Evolutionary conservation across 1,284 basidiomycete species (phyloP), one percentile per base, ranked within the genome.

Genomic region (Rhizoctonia solani): DNA sequence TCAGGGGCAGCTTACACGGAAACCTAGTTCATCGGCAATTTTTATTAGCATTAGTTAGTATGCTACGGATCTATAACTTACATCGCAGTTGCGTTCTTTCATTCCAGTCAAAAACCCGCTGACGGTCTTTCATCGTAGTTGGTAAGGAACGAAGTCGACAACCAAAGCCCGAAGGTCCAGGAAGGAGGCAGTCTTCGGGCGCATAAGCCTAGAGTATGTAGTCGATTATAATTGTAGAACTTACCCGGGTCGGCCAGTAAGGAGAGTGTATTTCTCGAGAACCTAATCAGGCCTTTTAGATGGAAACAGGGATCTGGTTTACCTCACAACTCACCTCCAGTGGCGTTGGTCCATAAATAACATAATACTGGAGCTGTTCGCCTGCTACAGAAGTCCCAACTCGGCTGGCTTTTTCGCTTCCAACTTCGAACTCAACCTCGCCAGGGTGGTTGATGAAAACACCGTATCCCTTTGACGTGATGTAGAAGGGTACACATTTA

Each of bases 141-240:
- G 0, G 89, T 90, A 68, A 88, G 78, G 80, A 91, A 91, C 0
- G 87, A 89, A 1, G 88, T 90, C 4, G 87, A 87, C 21, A 90
- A 80, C 87, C 88, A 90, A 3, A 90, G 82, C 0, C 88, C 88
- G 73, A 87, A 90, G 0, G 87, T 85, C 88, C 88, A 89, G 4
- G 83, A 77, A 1, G 87, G 88, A 14, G 88, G 79, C 11, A 88
- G 76, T n/a, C 84, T 86, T 46, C 3, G 11, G 25, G 14, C 11
- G 4, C 11, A 16, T 21, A 5, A 11, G 11, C 23, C 5, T 4
- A 6, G n/a, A 11, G 21, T 27, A 25, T 3, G 23, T 11, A 13
- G 46, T 6, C 71, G 72, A 25, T n/a, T n/a, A n/a, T n/a, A n/a
- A n/a, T n/a, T n/a, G n/a, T n/a, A 59, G 21, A 21, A 13, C 81